These are phyloP conservation scores for Cordyceps cateniannulata DNA, from an alignment of 2,329 filamentous ascomycete species.

Conservation along the genomic window DNA sequence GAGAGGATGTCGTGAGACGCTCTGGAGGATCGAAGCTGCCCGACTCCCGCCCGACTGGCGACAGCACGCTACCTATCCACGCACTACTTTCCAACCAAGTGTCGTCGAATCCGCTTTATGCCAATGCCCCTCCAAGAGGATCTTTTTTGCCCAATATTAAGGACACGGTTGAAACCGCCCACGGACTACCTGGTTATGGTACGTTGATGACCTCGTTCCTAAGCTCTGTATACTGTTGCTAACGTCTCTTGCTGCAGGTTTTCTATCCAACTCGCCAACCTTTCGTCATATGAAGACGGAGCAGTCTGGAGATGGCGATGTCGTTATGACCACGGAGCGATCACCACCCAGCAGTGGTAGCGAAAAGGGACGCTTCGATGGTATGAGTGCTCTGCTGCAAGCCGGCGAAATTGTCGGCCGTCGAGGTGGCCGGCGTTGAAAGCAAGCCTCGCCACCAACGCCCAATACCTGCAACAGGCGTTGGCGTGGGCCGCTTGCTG, in stretches of 20 bases:
- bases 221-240: slow-evolving; percentile 20
- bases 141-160: slow-evolving; percentile 19
- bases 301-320: slow-evolving; percentile 23
- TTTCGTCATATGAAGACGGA: slow-evolving; percentile 27
- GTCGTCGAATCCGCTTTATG: slow-evolving; percentile 14
- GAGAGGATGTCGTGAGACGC: neutral
- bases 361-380: slow-evolving; percentile 37
- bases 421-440: slow-evolving; percentile 20
- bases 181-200: slow-evolving; percentile 27
- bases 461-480: neutral
- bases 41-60: slow-evolving; percentile 37
- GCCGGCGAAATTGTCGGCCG: slow-evolving; percentile 55
- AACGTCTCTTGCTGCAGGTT: slow-evolving; percentile 24
- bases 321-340: slow-evolving; percentile 24
- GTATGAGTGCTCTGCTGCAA: slow-evolving; percentile 51
- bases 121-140: slow-evolving; percentile 5
- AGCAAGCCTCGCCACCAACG: neutral
- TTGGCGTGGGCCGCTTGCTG: neutral
- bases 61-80: slow-evolving; percentile 48
- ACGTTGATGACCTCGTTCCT: slow-evolving; percentile 17
- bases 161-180: slow-evolving; percentile 3
- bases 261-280: slow-evolving; percentile 27
- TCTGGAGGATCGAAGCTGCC: slow-evolving; percentile 6
- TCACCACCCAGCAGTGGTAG: slow-evolving; percentile 23
- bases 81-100: slow-evolving; percentile 39